These are phyloP conservation scores for Asclepias syriaca DNA, from an alignment of 257 asterid genomes.

Conservation along the genomic window DNA sequence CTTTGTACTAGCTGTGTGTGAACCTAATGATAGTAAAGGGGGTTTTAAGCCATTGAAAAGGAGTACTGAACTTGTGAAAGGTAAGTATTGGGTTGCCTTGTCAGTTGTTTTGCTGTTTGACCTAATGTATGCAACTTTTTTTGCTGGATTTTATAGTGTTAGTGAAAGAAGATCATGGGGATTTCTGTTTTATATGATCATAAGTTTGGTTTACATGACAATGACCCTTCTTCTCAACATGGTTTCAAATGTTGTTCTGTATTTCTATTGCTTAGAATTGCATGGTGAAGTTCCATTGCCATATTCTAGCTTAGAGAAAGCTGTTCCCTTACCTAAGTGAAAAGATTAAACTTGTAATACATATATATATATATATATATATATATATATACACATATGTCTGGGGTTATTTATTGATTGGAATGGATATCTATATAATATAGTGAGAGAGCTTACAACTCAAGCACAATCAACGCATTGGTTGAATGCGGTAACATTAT, in stretches of 20 bases:
- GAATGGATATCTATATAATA: too few relatives aligned
- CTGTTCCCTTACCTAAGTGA: too few relatives aligned
- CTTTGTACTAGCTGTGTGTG: slow-evolving; percentile 41
- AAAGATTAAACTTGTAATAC: too few relatives aligned
- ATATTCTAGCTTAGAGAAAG: neutral
- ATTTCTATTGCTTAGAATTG: slow-evolving; percentile 46
- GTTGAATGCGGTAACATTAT: too few relatives aligned
- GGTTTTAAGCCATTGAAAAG: slow-evolving; percentile 41
- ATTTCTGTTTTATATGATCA: slow-evolving; percentile 28
- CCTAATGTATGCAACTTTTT: neutral
- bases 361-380: too few relatives aligned
- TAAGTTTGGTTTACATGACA: slow-evolving; percentile 19
- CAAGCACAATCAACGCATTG: too few relatives aligned
- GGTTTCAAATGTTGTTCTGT: slow-evolving; percentile 34
- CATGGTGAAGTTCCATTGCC: slow-evolving; percentile 39
- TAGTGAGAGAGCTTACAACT: too few relatives aligned
- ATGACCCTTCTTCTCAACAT: slow-evolving; percentile 17
- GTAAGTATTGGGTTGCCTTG: slow-evolving; percentile 31
- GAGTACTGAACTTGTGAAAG: slow-evolving; percentile 45
- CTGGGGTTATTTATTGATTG: too few relatives aligned
- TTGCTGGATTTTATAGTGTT: slow-evolving; percentile 7
- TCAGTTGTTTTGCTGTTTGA: slow-evolving; percentile 17
- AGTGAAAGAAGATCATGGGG: slow-evolving; percentile 26
- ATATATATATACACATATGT: too few relatives aligned
- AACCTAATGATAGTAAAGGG: slow-evolving; percentile 32